Percentiles rank a stretch among this genome's conserved stretches.
phyloP scores from a whole-genome alignment of 495 filamentous ascomycete genomes.

The Hyaloscypha variabilis region DNA sequence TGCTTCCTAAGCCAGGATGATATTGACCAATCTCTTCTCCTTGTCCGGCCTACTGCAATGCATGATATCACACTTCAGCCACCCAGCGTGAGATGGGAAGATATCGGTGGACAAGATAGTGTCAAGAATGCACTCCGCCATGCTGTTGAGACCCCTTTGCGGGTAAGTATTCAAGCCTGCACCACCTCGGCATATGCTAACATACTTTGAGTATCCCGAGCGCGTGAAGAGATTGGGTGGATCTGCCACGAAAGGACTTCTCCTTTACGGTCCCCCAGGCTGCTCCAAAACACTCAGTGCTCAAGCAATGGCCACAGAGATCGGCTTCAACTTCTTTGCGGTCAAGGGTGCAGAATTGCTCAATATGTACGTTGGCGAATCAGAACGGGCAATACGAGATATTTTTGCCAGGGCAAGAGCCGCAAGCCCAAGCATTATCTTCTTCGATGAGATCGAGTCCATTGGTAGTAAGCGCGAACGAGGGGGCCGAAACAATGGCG shows the following conservation, averaged over 20 bases:
- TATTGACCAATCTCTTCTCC: slow-evolving; percentile 43
- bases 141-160: slow-evolving; percentile 67
- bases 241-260: slow-evolving; percentile 76
- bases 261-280: slow-evolving; percentile 93
- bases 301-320: slow-evolving; percentile 89
- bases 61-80: slow-evolving; percentile 86
- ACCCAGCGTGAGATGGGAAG: slow-evolving; percentile 82
- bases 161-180: slow-evolving; percentile 43
- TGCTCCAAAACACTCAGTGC: slow-evolving; percentile 96
- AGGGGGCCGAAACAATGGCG: slow-evolving; percentile 47
- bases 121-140: slow-evolving; percentile 70
- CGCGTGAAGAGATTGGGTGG: slow-evolving; percentile 59
- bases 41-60: slow-evolving; percentile 80
- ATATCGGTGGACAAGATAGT: slow-evolving; percentile 86
- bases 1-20: slow-evolving; percentile 42
- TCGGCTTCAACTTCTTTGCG: slow-evolving; percentile 90
- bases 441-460: slow-evolving; percentile 98
- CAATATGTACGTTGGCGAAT: slow-evolving; percentile 98
- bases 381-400: slow-evolving; percentile 84
- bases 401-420: slow-evolving; percentile 86
- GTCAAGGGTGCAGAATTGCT: slow-evolving; percentile 96
- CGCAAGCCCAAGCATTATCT: slow-evolving; percentile 90
- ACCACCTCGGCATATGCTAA: slow-evolving; percentile 1
- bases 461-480: slow-evolving; percentile 75
- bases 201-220: slow-evolving; percentile 54